phyloP scores from a whole-genome alignment of 1,284 basidiomycete species.

The Coniophora puteana region DNA sequence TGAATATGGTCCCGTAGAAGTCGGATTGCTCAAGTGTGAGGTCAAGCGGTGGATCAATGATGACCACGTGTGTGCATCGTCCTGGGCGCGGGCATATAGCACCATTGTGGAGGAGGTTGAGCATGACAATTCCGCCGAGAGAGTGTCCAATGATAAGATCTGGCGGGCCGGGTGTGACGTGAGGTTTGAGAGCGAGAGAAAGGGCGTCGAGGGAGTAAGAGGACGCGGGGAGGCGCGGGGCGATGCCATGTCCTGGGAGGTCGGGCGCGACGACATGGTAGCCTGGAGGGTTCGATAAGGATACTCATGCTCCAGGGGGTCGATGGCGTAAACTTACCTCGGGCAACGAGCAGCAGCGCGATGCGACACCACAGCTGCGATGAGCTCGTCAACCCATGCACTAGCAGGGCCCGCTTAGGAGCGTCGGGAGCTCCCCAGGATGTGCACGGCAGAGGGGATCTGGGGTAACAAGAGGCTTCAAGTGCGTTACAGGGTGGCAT shows the following conservation, averaged over 20 bases:
- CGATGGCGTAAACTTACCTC: constrained; percentile 9
- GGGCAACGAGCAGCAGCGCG: constrained; percentile 13
- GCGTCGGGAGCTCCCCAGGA: constrained; percentile 15
- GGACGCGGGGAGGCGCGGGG: too few relatives aligned
- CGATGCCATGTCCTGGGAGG: not conserved
- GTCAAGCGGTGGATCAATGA: not conserved
- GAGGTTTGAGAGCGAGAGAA: not conserved
- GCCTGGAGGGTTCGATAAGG: constrained; percentile 3
- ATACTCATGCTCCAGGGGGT: not conserved
- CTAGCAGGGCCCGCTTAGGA: constrained; percentile 15
- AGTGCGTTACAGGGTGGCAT: too few relatives aligned
- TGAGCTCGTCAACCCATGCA: constrained; percentile 20
- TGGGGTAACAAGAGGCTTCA: too few relatives aligned
- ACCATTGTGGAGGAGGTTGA: not conserved
- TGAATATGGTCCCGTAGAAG: constrained; percentile 1
- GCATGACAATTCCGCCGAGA: not conserved
- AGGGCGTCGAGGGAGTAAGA: not conserved
- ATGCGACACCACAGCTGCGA: constrained; percentile 20
- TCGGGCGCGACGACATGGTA: not conserved
- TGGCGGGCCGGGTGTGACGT: not conserved
- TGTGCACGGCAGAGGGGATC: too few relatives aligned
- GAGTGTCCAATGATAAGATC: constrained; percentile 2
- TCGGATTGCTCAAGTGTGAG: not conserved
- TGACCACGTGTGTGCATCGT: constrained; percentile 14
- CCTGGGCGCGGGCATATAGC: constrained; percentile 9